Percentiles rank a stretch among this genome's conserved stretches.
phyloP scores from a whole-genome alignment of 805 yeast genomes.

The Monosporozyma solicola region DNA sequence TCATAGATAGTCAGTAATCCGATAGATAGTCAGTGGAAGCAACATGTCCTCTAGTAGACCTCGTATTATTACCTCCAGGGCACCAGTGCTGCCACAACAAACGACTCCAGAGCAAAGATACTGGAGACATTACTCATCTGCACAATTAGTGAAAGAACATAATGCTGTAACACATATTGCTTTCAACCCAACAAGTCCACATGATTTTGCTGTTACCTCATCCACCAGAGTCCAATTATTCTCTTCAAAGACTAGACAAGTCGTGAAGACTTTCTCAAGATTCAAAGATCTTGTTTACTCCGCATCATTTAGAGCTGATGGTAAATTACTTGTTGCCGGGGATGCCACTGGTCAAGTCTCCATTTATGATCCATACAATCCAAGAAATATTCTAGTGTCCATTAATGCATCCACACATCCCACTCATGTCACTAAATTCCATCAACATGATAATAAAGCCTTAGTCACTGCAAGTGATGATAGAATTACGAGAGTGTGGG shows the following conservation, averaged over 20 bases:
- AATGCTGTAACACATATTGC: conserved; percentile 82
- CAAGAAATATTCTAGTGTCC: conserved; percentile 70
- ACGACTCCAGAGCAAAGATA: conserved; percentile 89
- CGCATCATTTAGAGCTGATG: conserved; percentile 88
- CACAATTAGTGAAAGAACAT: conserved; percentile 88
- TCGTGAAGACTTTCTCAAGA: conserved; percentile 71
- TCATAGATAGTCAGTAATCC: background rate
- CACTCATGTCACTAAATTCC: conserved; percentile 89
- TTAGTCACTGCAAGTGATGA: conserved; percentile 89
- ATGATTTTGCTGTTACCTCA: conserved; percentile 89
- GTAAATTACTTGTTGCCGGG: conserved; percentile 84
- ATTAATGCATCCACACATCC: conserved; percentile 80
- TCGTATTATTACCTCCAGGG: conserved; percentile 55
- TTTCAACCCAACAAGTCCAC: conserved; percentile 78
- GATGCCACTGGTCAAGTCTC: conserved; percentile 93
- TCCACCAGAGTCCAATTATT: conserved; percentile 87
- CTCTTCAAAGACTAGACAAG: conserved; percentile 90
- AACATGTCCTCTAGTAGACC: conserved; percentile 67
- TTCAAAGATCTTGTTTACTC: conserved; percentile 89
- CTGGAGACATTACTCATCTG: conserved; percentile 81
- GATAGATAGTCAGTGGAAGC: background rate
- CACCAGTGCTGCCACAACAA: conserved; percentile 65
- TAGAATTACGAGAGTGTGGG: conserved; percentile 77
- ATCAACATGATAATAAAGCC: conserved; percentile 52
- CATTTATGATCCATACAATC: conserved; percentile 74